Evolutionary conservation across 805 yeast genomes (phyloP).

Genomic region (Hanseniaspora taiwanica): DNA sequence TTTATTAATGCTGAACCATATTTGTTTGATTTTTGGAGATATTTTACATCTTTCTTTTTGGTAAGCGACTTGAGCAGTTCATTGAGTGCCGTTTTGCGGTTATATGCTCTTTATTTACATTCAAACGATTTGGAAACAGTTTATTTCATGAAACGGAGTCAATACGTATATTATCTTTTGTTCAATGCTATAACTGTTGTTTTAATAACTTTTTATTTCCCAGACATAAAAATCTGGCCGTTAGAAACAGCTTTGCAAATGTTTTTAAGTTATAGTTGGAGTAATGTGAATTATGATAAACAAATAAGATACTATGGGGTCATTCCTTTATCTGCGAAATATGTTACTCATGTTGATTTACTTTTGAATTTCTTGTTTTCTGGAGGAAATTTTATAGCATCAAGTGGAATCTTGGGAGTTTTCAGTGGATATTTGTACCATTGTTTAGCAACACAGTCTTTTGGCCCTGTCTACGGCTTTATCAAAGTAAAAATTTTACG

Average conservation of each 20-base stretch:
- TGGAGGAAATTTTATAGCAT: slow-evolving; percentile 29
- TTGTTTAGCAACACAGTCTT: slow-evolving; percentile 47
- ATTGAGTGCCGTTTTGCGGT: not conserved
- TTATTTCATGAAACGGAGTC: not conserved
- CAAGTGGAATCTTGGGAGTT: slow-evolving; percentile 36
- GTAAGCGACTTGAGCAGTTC: not conserved
- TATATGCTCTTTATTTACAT: slow-evolving; percentile 3
- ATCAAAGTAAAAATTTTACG: slow-evolving; percentile 7
- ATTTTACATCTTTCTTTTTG: slow-evolving; percentile 3
- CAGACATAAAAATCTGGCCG: slow-evolving; percentile 1
- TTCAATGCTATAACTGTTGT: slow-evolving; percentile 3
- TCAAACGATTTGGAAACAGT: slow-evolving; percentile 3
- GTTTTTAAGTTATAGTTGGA: slow-evolving; percentile 46
- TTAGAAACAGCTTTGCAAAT: slow-evolving; percentile 3
- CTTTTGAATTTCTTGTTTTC: slow-evolving; percentile 30
- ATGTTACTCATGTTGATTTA: slow-evolving; percentile 30
- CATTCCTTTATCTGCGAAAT: slow-evolving; percentile 44
- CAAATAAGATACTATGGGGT: slow-evolving; percentile 39
- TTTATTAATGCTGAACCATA: not conserved
- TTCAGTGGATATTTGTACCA: slow-evolving; percentile 45
- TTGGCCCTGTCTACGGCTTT: slow-evolving; percentile 32
- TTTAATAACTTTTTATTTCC: slow-evolving; percentile 1
- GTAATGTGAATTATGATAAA: slow-evolving; percentile 39
- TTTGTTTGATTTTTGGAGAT: not conserved
- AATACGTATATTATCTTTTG: slow-evolving; percentile 3